Conservation (phyloP, 2,329 filamentous ascomycete species). For the Sclerotinia subarctica region DNA sequence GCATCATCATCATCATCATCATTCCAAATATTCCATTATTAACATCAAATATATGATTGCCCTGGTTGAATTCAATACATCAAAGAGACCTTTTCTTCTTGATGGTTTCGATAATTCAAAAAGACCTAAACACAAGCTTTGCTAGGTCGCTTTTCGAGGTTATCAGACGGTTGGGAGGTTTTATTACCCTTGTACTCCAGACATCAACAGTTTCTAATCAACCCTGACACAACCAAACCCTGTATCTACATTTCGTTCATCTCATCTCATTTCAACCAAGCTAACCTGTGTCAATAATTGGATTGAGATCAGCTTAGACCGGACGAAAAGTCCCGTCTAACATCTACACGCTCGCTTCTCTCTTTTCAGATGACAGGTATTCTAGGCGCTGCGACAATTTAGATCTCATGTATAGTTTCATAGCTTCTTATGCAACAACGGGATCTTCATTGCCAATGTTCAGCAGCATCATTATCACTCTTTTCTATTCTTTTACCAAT, state of each 20-base stretch:
- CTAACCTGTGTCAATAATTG: neutral
- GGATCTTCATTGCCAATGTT: conserved; percentile 35
- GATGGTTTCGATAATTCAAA: neutral
- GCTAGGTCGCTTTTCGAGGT: neutral
- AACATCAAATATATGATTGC: neutral
- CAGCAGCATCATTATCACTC: conserved; percentile 25
- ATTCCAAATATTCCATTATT: too few relatives aligned
- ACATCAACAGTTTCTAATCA: conserved; percentile 34
- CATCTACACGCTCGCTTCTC: conserved; percentile 23
- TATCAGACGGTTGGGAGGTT: conserved; percentile 24
- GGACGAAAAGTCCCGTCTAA: conserved; percentile 26
- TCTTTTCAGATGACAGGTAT: conserved; percentile 31
- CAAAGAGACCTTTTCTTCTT: neutral
- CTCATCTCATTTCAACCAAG: conserved; percentile 21
- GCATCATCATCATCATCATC: neutral
- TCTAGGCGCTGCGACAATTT: conserved; percentile 30
- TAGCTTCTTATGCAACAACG: conserved; percentile 32
- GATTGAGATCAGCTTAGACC: conserved; percentile 18
- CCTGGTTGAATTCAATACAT: neutral
- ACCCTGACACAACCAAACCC: neutral
- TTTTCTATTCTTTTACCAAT: conserved; percentile 23
- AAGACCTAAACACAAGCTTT: neutral
- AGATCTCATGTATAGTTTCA: conserved; percentile 37
- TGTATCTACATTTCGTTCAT: conserved; percentile 9
- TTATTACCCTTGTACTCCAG: conserved; percentile 27